Evolutionary conservation across 1,284 basidiomycete species (phyloP), one percentile per base, ranked within the genome.

Genomic region (Papiliotrema flavescens): DNA sequence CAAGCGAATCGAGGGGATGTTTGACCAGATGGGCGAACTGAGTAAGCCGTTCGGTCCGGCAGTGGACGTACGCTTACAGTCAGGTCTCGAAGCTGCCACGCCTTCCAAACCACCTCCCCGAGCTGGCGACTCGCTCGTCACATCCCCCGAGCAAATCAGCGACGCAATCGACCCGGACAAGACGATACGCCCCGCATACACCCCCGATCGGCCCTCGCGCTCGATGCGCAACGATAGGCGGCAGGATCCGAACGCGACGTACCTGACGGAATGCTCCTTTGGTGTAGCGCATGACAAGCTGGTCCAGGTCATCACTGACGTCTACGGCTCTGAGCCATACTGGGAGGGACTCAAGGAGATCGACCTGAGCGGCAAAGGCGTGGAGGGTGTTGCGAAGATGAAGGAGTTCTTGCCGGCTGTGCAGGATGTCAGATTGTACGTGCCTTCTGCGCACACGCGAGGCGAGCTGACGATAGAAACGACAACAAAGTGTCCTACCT

Each of bases 331-430:
- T 77, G 90, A 94, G 71, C 91, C 93, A 17, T 83, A 91, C 71
- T 98, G 95, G 95, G 92, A 97, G 64, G 80, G 84, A 45, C 77
- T 98, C 60, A 80, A 72, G 53, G 76, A 78, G 15, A 86, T 98
- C 62, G 86, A 98, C 71, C 79, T 98, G 63, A 86, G 86, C 37
- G 79, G 80, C 49, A 88, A 88, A 73, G 83, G 84, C 46, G 77
- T 95, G 46, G 94, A 98, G 67, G 93, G 91, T 65, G 85, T 95
- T 22, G 89, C 92, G 34, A 80, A 93, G 54, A 78, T 98, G 63
- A 94, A 96, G 71, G 95, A 98, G 78, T 95, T 97, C 72, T 76
- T 97, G 58, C 95, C 96, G 7, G 81, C 79, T 51, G 80, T 98
- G 28, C 90, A 93, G 67, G 81, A 85, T 56, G 79, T 94, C 53